Base-by-base conservation (phyloP, 441 rosid genomes). In the Flueggea neowawraea region DNA sequence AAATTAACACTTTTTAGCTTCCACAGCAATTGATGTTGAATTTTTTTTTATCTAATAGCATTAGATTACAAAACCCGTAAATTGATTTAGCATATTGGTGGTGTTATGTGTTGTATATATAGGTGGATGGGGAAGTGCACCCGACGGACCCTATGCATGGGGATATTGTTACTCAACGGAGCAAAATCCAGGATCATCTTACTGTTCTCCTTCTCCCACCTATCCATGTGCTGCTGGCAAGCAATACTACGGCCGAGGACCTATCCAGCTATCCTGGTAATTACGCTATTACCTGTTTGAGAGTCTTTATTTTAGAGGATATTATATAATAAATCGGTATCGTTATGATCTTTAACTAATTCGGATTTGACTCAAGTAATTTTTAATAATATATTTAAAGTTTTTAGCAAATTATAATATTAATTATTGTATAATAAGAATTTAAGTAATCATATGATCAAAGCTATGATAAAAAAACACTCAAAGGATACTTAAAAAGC, bases 221-320 rank as follows among this genome's bases (percentile, higher is more conserved):
- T 75, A 69, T 61, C 80, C 72, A n/a, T 78, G 87, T 65, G 77
- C 77, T 51, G 47, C 73, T 16, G 72, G 69, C 57, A 70, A 67
- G 31, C 63, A 71, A 22, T 82, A 84, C 28, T 80, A 56, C 51
- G 87, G 87, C 68, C 72, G 87, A n/a, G 90, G 87, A 33, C 87
- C 90, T 5, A 80, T 82, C 4, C 86, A 84, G 69, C 79, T 84
- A 28, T 16, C 81, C 4, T 74, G 78, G 86, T 80, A 74, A 69
- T 73, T 39, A 10, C n/a, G 4, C 4, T 4, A 10, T 47, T 47
- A 10, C 2, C 14, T 14, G 2, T 47, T 14, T 47, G 12, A 10
- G 7, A 47, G 4, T 36, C 6, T 5, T 36, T 36, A 36, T 36
- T 36, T 36, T 36, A 8, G 9, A 36, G 41, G 9, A 8, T 8